These are phyloP conservation scores for Pachyrhizus erosus DNA, from an alignment of 306 rosid species.

Conservation along the genomic window DNA sequence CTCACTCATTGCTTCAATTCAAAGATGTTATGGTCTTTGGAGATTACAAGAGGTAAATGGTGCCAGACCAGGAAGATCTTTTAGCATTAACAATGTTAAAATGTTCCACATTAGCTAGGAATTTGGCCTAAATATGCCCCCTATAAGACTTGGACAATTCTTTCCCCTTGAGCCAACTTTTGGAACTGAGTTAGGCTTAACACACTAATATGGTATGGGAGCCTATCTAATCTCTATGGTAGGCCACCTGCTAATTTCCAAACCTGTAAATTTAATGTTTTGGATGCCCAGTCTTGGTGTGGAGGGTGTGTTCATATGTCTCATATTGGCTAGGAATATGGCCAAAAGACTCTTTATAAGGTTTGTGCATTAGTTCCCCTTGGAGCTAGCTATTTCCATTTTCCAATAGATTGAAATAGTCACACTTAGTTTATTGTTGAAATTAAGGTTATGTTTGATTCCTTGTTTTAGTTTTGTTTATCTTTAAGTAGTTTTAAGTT, in stretches of 20 bases:
- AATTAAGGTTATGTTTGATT: conserved; percentile 29
- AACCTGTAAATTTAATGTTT: neutral
- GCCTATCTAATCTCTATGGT: neutral
- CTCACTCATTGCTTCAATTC: conserved; percentile 69
- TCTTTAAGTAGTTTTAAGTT: conserved; percentile 11
- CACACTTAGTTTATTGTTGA: conserved; percentile 28
- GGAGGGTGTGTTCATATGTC: neutral
- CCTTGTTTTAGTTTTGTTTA: conserved; percentile 25
- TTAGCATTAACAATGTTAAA: conserved; percentile 17
- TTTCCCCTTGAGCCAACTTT: neutral
- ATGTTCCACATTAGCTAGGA: neutral
- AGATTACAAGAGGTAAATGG: conserved; percentile 75
- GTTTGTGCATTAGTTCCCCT: neutral
- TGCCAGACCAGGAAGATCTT: conserved; percentile 29
- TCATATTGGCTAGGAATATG: neutral
- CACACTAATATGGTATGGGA: neutral
- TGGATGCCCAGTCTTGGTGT: neutral
- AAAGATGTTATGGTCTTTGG: conserved; percentile 76
- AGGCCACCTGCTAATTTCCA: neutral
- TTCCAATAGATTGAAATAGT: conserved; percentile 9
- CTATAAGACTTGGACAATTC: neutral
- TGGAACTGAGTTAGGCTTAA: neutral
- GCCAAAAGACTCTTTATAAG: neutral
- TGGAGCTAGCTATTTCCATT: neutral
- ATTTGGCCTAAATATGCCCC: neutral